Evolutionary conservation across 371 early-diverging fungal species (phyloP).

Genomic region (Mortierella sp.): DNA sequence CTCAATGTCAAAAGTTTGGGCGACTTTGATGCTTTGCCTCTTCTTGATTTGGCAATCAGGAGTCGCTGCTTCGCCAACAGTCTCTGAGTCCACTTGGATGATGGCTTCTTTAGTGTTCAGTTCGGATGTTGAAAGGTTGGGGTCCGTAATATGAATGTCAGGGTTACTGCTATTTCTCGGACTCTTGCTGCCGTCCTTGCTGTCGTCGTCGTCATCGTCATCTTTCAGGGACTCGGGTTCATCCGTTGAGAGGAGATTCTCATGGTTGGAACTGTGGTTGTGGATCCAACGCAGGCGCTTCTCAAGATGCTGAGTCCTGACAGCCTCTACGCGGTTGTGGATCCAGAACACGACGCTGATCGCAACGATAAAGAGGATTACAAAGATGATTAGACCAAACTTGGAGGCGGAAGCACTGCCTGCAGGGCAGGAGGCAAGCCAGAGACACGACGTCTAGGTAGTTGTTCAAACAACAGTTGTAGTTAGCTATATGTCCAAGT

Average conservation of each 20-base stretch:
- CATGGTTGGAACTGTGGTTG: slow-evolving; percentile 34
- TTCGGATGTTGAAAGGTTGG: neutral
- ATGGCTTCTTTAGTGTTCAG: slow-evolving; percentile 21
- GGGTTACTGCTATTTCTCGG: no score
- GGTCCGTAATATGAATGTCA: no score
- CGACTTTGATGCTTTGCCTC: slow-evolving; percentile 30
- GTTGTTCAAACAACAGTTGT: no score
- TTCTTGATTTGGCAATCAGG: slow-evolving; percentile 2
- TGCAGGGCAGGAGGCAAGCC: slow-evolving; percentile 47
- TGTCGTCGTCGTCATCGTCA: slow-evolving; percentile 3
- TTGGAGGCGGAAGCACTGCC: slow-evolving; percentile 49
- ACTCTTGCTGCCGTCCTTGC: neutral
- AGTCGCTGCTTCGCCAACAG: neutral
- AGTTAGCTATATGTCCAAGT: no score
- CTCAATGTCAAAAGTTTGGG: slow-evolving; percentile 59
- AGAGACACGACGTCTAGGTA: slow-evolving; percentile 41
- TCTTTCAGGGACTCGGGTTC: slow-evolving; percentile 19
- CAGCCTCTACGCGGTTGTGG: slow-evolving; percentile 28
- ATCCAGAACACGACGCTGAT: slow-evolving; percentile 43
- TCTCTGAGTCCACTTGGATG: slow-evolving; percentile 19
- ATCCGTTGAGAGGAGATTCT: slow-evolving; percentile 30
- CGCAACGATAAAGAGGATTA: slow-evolving; percentile 29
- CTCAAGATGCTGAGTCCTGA: slow-evolving; percentile 38
- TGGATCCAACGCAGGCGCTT: slow-evolving; percentile 51
- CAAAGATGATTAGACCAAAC: slow-evolving; percentile 48